Evolutionary conservation across 345 rosid genomes (phyloP).

Genomic region (Camelina laxa): DNA sequence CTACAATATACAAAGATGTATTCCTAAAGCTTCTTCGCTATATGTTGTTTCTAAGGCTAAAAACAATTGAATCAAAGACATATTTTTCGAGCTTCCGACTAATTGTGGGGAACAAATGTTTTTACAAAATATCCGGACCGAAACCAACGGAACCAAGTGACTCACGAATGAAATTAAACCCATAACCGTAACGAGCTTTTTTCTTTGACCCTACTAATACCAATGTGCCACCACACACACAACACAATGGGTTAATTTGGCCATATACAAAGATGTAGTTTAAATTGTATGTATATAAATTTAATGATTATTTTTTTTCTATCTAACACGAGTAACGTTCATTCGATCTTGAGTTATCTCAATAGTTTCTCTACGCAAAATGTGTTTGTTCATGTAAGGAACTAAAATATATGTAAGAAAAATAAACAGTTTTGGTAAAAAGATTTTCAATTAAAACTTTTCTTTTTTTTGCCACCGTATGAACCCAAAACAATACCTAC

Average conservation of each 20-base stretch:
- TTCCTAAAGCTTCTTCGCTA: constrained; percentile 30
- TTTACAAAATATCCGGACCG: background rate
- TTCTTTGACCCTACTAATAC: background rate
- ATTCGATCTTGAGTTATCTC: background rate
- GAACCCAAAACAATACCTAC: constrained; percentile 38
- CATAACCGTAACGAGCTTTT: background rate
- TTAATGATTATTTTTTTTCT: background rate
- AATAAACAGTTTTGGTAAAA: background rate
- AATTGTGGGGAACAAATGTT: background rate
- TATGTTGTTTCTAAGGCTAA: background rate
- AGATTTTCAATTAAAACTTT: background rate
- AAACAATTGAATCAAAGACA: background rate
- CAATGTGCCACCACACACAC: background rate
- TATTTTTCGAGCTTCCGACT: background rate
- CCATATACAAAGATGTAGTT: too few relatives aligned
- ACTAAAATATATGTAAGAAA: background rate
- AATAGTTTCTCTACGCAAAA: too few relatives aligned
- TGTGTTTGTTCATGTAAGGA: too few relatives aligned
- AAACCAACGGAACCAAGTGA: background rate
- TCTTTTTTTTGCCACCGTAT: constrained; percentile 16
- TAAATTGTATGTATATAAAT: background rate
- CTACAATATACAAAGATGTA: constrained; percentile 29
- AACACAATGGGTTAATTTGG: too few relatives aligned
- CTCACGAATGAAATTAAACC: background rate
- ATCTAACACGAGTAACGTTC: background rate